phyloP scores from a whole-genome alignment of 2,329 filamentous ascomycete species.

The Chrysosporium keratinophilum region DNA sequence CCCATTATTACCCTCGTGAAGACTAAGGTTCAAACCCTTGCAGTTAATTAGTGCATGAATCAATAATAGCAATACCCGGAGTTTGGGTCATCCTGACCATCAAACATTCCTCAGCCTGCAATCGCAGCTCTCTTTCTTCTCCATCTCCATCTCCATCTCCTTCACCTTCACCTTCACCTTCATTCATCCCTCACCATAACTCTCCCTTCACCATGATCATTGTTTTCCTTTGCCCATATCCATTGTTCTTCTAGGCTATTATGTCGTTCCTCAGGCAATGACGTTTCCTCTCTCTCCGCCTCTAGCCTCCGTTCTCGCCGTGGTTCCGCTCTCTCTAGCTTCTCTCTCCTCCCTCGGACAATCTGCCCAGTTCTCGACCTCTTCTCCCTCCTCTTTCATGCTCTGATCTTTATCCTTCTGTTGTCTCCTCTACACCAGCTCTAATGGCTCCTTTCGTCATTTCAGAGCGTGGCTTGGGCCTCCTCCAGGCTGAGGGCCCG shows the following conservation, averaged over 20 bases:
- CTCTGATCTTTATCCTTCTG: slow-evolving; percentile 5
- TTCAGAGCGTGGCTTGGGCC: slow-evolving; percentile 33
- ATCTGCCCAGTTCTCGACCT: slow-evolving; percentile 8
- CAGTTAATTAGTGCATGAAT: slow-evolving; percentile 8
- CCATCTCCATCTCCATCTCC: slow-evolving; percentile 19
- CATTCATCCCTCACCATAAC: slow-evolving; percentile 16
- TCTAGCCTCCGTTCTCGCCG: neutral
- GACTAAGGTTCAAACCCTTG: slow-evolving; percentile 5
- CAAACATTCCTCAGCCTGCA: slow-evolving; percentile 16
- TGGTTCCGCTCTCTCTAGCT: slow-evolving; percentile 2
- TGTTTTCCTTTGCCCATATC: slow-evolving; percentile 3
- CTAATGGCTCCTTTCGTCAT: slow-evolving; percentile 30
- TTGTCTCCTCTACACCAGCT: slow-evolving; percentile 6
- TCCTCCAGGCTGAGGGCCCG: slow-evolving; percentile 25
- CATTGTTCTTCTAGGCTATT: neutral
- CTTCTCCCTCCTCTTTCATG: slow-evolving; percentile 10
- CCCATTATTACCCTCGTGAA: too few relatives aligned
- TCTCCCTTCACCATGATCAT: slow-evolving; percentile 6
- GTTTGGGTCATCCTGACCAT: slow-evolving; percentile 15
- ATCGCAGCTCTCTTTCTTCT: slow-evolving; percentile 15
- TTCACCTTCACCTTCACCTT: slow-evolving; percentile 1
- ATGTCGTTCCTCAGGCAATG: neutral
- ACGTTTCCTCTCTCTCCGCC: slow-evolving; percentile 7
- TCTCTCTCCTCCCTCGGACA: slow-evolving; percentile 8
- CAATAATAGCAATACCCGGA: slow-evolving; percentile 12